A percentile compares a stretch with the other conserved stretches of the same genome.
Evolutionary conservation across 345 rosid genomes (phyloP).

Genomic region (Streptanthus diversifolius): DNA sequence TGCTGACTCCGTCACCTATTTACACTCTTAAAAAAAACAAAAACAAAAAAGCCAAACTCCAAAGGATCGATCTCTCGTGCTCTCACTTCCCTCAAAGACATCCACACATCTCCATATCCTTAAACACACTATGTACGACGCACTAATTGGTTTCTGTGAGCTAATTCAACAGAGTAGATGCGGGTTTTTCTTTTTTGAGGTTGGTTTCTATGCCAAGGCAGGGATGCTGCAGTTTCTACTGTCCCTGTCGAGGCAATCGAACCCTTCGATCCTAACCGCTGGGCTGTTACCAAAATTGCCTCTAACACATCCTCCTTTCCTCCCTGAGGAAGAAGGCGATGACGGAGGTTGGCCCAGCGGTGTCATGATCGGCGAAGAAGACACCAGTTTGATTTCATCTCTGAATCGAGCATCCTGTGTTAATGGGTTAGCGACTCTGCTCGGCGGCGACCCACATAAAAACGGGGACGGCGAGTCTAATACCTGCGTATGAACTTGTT

Average conservation of each 20-base stretch:
- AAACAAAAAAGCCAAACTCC: neutral
- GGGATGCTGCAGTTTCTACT: constrained; percentile 68
- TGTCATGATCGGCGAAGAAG: constrained; percentile 39
- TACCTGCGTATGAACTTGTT: constrained; percentile 59
- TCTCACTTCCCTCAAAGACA: neutral
- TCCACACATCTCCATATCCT: constrained; percentile 13
- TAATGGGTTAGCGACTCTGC: constrained; percentile 99
- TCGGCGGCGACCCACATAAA: constrained; percentile 99
- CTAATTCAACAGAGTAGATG: constrained; percentile 17
- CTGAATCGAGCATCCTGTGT: constrained; percentile 84
- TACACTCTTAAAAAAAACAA: constrained; percentile 15
- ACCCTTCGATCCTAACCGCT: constrained; percentile 83
- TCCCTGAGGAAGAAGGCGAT: constrained; percentile 57
- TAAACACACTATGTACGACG: constrained; percentile 26
- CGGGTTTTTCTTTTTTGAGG: neutral
- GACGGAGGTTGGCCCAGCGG: constrained; percentile 39
- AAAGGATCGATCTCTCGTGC: constrained; percentile 12
- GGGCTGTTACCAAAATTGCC: constrained; percentile 89
- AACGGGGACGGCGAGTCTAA: constrained; percentile 56
- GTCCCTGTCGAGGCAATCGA: constrained; percentile 93
- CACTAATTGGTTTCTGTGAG: neutral
- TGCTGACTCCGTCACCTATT: constrained; percentile 26
- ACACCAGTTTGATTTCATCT: constrained; percentile 46
- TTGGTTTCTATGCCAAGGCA: constrained; percentile 56
- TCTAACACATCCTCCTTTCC: constrained; percentile 71